Conservation (phyloP, 495 filamentous ascomycete genomes). For the Melanomma pulvis-pyrius region DNA sequence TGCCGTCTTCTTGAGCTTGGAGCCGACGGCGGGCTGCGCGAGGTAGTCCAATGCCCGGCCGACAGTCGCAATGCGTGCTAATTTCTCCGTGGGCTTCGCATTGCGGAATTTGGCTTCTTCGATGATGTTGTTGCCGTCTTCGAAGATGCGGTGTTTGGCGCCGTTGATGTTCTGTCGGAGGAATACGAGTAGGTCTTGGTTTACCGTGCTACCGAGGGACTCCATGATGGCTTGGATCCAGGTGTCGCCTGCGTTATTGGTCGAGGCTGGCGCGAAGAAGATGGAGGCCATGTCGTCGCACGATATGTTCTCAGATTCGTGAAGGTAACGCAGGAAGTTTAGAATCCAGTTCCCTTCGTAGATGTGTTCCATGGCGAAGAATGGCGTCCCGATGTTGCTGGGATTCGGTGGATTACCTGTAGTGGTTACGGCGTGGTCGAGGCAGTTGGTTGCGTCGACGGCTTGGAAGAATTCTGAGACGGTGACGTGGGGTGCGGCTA, state of each 20-base stretch:
- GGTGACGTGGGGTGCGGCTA: not conserved
- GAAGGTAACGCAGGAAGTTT: constrained; percentile 2
- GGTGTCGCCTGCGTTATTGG: not conserved
- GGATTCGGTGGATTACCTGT: not conserved
- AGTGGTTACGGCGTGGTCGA: constrained; percentile 13
- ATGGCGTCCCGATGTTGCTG: not conserved
- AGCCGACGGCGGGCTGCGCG: not conserved
- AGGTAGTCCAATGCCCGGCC: constrained; percentile 16
- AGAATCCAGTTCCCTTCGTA: constrained; percentile 20
- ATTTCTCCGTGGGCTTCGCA: not conserved
- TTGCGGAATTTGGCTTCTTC: not conserved
- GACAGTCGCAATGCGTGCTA: constrained; percentile 4
- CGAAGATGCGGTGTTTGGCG: constrained; percentile 13
- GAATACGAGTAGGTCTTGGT: constrained; percentile 18
- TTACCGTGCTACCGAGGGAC: not conserved
- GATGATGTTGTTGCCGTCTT: constrained; percentile 14
- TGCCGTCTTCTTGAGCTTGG: constrained; percentile 1
- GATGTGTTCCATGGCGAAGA: constrained; percentile 13
- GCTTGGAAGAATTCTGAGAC: constrained; percentile 10
- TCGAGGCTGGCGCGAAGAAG: constrained; percentile 1
- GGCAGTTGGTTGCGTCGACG: constrained; percentile 2
- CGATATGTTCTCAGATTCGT: not conserved
- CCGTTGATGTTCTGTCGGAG: constrained; percentile 21
- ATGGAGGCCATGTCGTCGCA: constrained; percentile 2
- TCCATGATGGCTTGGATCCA: constrained; percentile 23